Conservation (phyloP, 139 green algal species). For the Chlorella sorokiniana region DNA sequence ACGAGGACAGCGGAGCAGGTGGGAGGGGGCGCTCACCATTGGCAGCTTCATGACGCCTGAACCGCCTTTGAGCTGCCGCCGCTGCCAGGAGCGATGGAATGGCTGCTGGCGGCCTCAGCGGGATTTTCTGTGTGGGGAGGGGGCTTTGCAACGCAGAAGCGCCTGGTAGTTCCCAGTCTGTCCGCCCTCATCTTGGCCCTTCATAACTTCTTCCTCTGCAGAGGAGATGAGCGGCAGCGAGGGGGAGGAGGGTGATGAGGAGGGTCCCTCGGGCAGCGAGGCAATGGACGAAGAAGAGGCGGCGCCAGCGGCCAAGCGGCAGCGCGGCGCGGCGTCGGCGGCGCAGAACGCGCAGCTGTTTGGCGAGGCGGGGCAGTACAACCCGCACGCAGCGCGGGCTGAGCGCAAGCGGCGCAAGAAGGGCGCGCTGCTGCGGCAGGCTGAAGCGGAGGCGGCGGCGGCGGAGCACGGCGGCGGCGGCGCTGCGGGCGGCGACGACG, state of each 20-base stretch:
- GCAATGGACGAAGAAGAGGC: slow-evolving; percentile 53
- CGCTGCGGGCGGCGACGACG: background rate
- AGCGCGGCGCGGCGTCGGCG: slow-evolving; percentile 1
- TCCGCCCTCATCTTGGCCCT: background rate
- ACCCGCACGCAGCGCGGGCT: slow-evolving; percentile 70
- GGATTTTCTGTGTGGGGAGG: too few species aligned
- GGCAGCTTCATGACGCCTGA: too few species aligned
- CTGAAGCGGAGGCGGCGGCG: background rate
- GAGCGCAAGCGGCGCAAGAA: slow-evolving; percentile 64
- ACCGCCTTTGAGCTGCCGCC: background rate
- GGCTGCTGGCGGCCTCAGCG: background rate
- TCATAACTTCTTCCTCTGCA: background rate
- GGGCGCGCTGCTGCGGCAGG: background rate
- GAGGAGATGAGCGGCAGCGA: slow-evolving; percentile 34
- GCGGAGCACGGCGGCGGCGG: background rate
- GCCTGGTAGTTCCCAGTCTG: background rate
- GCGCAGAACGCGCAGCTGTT: slow-evolving; percentile 76
- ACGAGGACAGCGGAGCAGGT: slow-evolving; percentile 33
- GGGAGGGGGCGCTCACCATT: slow-evolving; percentile 39
- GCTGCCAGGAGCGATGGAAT: background rate
- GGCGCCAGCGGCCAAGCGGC: slow-evolving; percentile 13
- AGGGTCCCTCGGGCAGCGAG: slow-evolving; percentile 17
- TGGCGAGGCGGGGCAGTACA: slow-evolving; percentile 78
- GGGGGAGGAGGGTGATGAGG: slow-evolving; percentile 34
- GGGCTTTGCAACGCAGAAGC: background rate